Evolutionary conservation across 805 yeast genomes (phyloP).

Genomic region (Tetrapisispora namnaoensis): DNA sequence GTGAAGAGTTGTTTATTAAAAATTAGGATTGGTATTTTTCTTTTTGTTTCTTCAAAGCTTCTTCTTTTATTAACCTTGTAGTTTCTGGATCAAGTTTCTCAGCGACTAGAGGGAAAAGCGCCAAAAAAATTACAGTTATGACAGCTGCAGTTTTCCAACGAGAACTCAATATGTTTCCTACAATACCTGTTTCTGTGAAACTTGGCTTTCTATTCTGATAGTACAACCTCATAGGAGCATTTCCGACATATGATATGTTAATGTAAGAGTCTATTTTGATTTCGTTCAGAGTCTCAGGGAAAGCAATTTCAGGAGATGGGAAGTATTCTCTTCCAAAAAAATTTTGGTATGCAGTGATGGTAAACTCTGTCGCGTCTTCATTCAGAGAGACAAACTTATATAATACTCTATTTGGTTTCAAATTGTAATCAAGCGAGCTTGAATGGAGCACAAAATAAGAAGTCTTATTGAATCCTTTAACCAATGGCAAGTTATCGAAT

Average conservation of each 20-base stretch:
- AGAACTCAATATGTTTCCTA: slow-evolving; percentile 30
- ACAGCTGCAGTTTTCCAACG: slow-evolving; percentile 31
- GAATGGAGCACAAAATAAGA: slow-evolving; percentile 24
- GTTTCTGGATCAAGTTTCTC: slow-evolving; percentile 36
- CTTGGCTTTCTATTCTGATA: slow-evolving; percentile 27
- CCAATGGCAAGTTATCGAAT: slow-evolving; percentile 22
- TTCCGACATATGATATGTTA: slow-evolving; percentile 4
- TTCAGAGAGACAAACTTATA: slow-evolving; percentile 13
- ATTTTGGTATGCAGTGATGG: slow-evolving; percentile 21
- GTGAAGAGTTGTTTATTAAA: too few relatives aligned
- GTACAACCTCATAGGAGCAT: slow-evolving; percentile 28
- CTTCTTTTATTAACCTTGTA: slow-evolving; percentile 28
- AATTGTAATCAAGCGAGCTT: slow-evolving; percentile 24
- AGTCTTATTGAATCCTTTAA: slow-evolving; percentile 16
- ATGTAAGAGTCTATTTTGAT: slow-evolving; percentile 17
- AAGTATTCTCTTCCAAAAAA: slow-evolving; percentile 28
- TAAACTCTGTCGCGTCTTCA: slow-evolving; percentile 8
- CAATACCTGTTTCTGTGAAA: slow-evolving; percentile 29
- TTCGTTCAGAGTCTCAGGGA: slow-evolving; percentile 23
- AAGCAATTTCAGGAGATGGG: slow-evolving; percentile 24
- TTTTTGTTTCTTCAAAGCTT: slow-evolving; percentile 19
- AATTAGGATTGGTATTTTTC: slow-evolving; percentile 12
- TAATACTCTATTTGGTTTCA: slow-evolving; percentile 28
- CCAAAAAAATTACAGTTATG: slow-evolving; percentile 18
- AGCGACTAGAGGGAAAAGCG: slow-evolving; percentile 29